Evolutionary conservation across 768 basidiomycete genomes (phyloP).

Genomic region (Boletus vinaceobasis): DNA sequence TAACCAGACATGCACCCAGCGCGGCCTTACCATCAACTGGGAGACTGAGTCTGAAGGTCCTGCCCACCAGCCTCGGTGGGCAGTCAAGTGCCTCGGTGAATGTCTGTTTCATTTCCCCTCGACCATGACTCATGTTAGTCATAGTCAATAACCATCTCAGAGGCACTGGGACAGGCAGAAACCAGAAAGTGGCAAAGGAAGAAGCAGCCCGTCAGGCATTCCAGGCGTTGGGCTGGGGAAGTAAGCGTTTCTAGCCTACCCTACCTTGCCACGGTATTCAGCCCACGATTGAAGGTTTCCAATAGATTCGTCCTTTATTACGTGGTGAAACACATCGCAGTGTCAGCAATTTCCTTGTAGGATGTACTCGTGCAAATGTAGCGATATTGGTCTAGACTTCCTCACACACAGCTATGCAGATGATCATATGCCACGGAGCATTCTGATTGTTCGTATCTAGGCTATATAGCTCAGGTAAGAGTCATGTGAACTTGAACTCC

Average conservation of each 20-base stretch:
- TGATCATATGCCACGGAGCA: background rate
- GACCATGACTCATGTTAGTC: background rate
- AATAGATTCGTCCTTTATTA: background rate
- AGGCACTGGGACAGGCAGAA: conserved; percentile 53
- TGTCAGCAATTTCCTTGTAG: background rate
- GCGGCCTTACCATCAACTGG: conserved; percentile 44
- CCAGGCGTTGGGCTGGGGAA: conserved; percentile 50
- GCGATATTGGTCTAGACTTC: background rate
- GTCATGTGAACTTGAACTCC: background rate
- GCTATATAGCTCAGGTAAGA: background rate
- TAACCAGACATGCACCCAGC: conserved; percentile 53
- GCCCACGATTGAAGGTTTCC: conserved; percentile 10
- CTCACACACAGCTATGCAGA: background rate
- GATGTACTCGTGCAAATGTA: conserved; percentile 3
- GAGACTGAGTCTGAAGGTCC: conserved; percentile 46
- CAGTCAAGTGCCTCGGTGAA: conserved; percentile 51
- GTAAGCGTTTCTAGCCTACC: conserved; percentile 11
- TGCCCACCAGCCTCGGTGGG: conserved; percentile 56
- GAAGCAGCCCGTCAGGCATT: conserved; percentile 62
- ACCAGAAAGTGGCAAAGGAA: conserved; percentile 65
- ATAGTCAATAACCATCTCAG: conserved; percentile 50
- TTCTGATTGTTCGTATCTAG: background rate
- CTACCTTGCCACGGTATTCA: background rate
- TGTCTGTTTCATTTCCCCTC: conserved; percentile 1
- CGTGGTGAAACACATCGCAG: background rate